Evolutionary conservation across 179 eudicot genomes (phyloP), one percentile per base, ranked within the genome.

Genomic region (Sideroxylon spinosum): DNA sequence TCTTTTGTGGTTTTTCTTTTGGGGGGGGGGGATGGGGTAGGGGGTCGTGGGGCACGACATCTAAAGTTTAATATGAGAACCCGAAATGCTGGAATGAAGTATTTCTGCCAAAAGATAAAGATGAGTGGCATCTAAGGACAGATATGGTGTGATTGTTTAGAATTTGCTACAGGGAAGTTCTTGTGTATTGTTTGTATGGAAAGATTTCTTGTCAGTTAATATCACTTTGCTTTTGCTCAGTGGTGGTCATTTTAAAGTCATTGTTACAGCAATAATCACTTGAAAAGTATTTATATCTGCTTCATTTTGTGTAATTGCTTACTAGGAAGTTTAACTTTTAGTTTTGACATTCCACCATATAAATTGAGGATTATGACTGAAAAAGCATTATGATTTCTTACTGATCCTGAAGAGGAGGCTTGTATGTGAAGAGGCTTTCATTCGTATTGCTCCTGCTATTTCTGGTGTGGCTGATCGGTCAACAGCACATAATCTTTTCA

Each of bases 371-470:
- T 23, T 29, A 9, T 23, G 48, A 14, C 71, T 53, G 20, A 57
- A 29, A 71, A 62, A 26, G 48, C 70, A 25, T n/a, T 56, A 62
- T 61, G 25, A 74, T 80, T 65, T 61, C 73, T 79, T 83, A 66
- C 83, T 79, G 76, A 83, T 63, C 71, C 70, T 87, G 79, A 82
- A 94, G 97, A 82, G 82, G 81, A 86, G 84, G 82, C 89, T 84
- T 11, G 92, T 94, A 9, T 78, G 83, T 72, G 94, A 94, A 84
- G 90, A 90, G 81, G 94, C 98, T 84, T 94, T 94, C 84, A 81
- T 93, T 78, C 98, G 97, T 74, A 83, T 94, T 81, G 96, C 96
- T 70, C 94, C 97, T 72, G 94, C 98, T 81, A 79, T 94, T 78
- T 88, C 98, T 78, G 98, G 98, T 76, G 86, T 94, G 52, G 94